Evolutionary conservation across 179 eudicot species (phyloP), one percentile per base, ranked within the genome.

Genomic region (Beta corolliflora): DNA sequence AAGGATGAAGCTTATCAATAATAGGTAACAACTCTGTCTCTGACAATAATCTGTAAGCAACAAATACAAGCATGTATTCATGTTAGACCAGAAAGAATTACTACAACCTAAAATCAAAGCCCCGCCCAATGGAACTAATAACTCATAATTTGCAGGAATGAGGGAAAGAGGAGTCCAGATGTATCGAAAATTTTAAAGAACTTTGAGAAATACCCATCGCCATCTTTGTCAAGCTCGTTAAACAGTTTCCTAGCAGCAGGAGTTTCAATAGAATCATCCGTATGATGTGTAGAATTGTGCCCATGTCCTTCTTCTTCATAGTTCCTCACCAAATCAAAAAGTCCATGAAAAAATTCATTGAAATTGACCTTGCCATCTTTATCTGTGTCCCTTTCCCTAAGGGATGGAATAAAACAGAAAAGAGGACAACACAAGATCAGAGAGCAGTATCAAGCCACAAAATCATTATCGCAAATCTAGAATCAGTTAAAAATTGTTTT

Each of bases 301-400:
- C 45, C 86, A 75, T 92, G 91, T 68, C 60, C 86, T 73, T 84
- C 97, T 79, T 95, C 97, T 25, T 91, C 94, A 78, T 94, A 93
- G 84, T 87, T 90, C 81, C 98, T 90, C 84, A 96, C 93, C 80
- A 91, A 81, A 87, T 96, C 97, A 84, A 92, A 96, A 14, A 94
- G 90, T 72, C 98, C 98, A 72, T 94, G 98, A 78, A 91, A 96
- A 86, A 93, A 96, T 89, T 94, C 99, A 79, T 90, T 87, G 83
- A 93, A 96, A 83, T 84, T 92, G 78, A 94, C 83, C 84, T 90
- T 93, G 80, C 99, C 95, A 87, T 96, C 99, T 91, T 88, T 94
- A 80, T 96, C 97, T 6, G 94, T 83, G 88, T 96, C 99, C 86
- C 99, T 90, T 89, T 96, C 99, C 89, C 99, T 96, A 82, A 70